These are phyloP conservation scores for Zancudomyces culisetae DNA, from an alignment of 371 early-diverging fungal genomes.

Conservation along the genomic window DNA sequence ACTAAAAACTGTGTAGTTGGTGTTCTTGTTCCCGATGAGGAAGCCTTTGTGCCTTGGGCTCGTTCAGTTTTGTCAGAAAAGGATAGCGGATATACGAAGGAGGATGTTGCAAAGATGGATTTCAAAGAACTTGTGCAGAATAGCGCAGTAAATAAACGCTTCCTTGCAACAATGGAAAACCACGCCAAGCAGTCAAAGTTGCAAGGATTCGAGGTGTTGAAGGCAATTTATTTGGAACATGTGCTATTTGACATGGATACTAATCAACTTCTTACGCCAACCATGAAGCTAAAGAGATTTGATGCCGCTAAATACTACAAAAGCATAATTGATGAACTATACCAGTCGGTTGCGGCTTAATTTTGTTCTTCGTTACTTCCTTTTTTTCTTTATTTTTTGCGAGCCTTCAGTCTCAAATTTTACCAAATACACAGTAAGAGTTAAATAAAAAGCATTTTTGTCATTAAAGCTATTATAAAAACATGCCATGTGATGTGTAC, in stretches of 20 bases:
- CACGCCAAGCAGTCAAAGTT: not conserved
- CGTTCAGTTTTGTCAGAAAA: conserved; percentile 7
- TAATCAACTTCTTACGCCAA: conserved; percentile 59
- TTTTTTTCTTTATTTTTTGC: not conserved
- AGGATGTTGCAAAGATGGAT: conserved; percentile 7
- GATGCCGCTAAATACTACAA: conserved; percentile 43
- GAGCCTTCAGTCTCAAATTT: too few relatives aligned
- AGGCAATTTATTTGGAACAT: conserved; percentile 42
- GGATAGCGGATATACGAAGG: conserved; percentile 4
- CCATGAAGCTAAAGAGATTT: conserved; percentile 60
- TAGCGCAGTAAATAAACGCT: not conserved
- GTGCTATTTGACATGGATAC: conserved; percentile 63
- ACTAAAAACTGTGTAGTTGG: conserved; percentile 59
- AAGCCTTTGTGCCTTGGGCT: conserved; percentile 23
- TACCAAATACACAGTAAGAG: too few relatives aligned
- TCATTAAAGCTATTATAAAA: too few relatives aligned
- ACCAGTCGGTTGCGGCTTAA: conserved; percentile 11
- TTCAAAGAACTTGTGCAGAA: conserved; percentile 5
- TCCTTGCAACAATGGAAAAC: not conserved
- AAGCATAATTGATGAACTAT: conserved; percentile 25
- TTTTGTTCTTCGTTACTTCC: not conserved
- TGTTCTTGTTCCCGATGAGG: conserved; percentile 58
- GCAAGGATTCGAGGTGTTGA: conserved; percentile 49
- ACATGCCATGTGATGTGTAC: too few relatives aligned
- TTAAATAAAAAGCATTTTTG: too few relatives aligned